Base-by-base conservation (phyloP, 2,329 filamentous ascomycete species). In the Byssothecium circinans region DNA sequence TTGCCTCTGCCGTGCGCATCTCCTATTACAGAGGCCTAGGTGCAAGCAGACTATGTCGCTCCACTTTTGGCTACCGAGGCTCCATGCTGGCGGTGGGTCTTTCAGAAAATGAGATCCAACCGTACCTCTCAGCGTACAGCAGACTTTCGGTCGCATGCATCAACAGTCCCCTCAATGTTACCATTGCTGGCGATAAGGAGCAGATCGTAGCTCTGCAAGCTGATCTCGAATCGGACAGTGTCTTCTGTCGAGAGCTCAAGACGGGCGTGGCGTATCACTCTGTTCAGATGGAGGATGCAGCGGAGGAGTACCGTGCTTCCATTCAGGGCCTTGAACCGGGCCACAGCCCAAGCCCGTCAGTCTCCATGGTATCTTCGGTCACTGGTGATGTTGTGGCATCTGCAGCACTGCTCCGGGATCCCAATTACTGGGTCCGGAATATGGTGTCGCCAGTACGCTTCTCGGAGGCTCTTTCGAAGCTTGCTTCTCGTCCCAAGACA, bases 191-290 rank as follows among this genome's bases (percentile, higher is more conserved):
- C 2, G 69, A 76, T 47, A 41, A 43, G 0, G 61, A 67, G 46
- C 67, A 65, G 3, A 65, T 77, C 14, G 50, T 65, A 0, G 57
- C 64, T 30, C 41, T 65, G 2, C 59, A 64, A 20, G 44, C 57
- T 1, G 49, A 54, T 2, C 53, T 77, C 0, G 57, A 72, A 4
- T 58, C 65, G 4, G 56, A 69, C 15, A 51, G 60, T 4, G 65
- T 67, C 10, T 76, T 75, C 47, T 61, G 59, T 2, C 60, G 73
- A 1, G 43, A 57, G 14, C 64, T 78, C 8, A 65, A 67, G 40
- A 71, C 74, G 5, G 65, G 71, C 18, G 63, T 55, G 11, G 75
- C 75, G 0, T 78, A 76, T 43, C 75, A 77, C 43, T 74, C 69
- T 1, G 60, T 65, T 19, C 71, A 74, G 19, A 74, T 74, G 72